Base-by-base conservation (phyloP, 2,329 filamentous ascomycete genomes). In the Paracoccidioides brasiliensis region DNA sequence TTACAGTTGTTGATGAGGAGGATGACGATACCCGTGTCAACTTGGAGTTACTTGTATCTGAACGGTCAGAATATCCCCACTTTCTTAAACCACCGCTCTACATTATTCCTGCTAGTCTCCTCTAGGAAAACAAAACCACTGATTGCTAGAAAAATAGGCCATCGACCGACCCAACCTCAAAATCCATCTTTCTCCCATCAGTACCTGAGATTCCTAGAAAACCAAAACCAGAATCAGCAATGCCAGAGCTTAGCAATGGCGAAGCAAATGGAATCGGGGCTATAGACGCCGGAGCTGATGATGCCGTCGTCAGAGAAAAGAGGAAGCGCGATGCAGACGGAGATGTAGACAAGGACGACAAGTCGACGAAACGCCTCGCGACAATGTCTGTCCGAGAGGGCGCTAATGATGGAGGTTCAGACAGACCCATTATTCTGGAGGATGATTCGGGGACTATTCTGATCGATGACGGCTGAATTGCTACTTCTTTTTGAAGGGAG, bases 1-100 rank as follows among this genome's bases (percentile, higher is more conserved):
- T 97, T 60, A 94, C 88, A 0, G 75, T 97, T 53, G 83, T 86
- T n/a, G 93, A 87, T 60, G 80, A 94, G 56, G 86, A 89, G 49
- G 86, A 90, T 54, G 61, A 69, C 3, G 61, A 70, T 50, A 79
- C 86, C 0, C 84, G 86, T 58, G 85, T 95, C 55, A 91, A 96
- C 60, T 78, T 97, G 2, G 79, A 91, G 53, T 75, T 96, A 12
- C 79, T 81, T 28, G 64, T 64, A 1, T 56, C 63, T 30, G 63
- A 67, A 59, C 63, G 60, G 70, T 72, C 60, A 60, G 63, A 28
- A 50, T 4, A 37, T 10, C 22, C 14, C 7, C 44, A 1, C 35
- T 52, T 46, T n/a, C 7, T 4, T 15, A 35, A 1, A 22, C 22
- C 22, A 22, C 9, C 30, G 22, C 14, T 33, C 4, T 5, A 37